Evolutionary conservation across 108 stramenopile species (phyloP).

Genomic region (Skeletonema grethae): DNA sequence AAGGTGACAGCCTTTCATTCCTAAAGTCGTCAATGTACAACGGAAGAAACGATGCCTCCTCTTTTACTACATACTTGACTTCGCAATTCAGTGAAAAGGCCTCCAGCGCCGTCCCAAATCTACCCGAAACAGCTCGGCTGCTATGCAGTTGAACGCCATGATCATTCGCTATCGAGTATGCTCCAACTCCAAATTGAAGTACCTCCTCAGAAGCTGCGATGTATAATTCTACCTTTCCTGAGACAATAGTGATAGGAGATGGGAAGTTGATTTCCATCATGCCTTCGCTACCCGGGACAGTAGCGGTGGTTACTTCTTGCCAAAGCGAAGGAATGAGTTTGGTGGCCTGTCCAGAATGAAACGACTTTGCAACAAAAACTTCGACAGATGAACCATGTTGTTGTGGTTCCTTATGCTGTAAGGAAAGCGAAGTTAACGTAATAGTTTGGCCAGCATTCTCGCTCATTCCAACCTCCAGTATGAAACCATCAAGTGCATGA

Average conservation of each 20-base stretch:
- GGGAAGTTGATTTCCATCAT: slow-evolving; percentile 14
- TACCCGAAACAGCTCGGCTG: slow-evolving; percentile 31
- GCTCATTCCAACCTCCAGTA: slow-evolving; percentile 22
- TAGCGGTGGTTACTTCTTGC: slow-evolving; percentile 7
- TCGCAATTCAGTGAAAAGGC: slow-evolving; percentile 31
- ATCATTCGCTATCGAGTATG: slow-evolving; percentile 14
- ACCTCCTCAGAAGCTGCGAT: slow-evolving; percentile 20
- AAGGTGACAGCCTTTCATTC: background rate
- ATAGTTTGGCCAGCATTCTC: slow-evolving; percentile 12
- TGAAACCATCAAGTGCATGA: slow-evolving; percentile 35
- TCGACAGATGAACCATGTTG: slow-evolving; percentile 14
- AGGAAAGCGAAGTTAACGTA: slow-evolving; percentile 17
- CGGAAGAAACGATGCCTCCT: background rate
- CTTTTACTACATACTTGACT: slow-evolving; percentile 11
- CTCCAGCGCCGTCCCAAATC: slow-evolving; percentile 31
- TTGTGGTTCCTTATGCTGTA: slow-evolving; percentile 5
- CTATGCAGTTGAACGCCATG: slow-evolving; percentile 26
- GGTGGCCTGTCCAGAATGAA: background rate
- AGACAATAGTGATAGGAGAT: slow-evolving; percentile 12
- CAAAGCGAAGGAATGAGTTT: background rate
- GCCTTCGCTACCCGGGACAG: slow-evolving; percentile 8
- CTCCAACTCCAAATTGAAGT: slow-evolving; percentile 29
- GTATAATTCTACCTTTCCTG: slow-evolving; percentile 14
- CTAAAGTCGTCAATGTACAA: background rate
- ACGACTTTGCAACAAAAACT: slow-evolving; percentile 4